Base-by-base conservation (phyloP, 331 rosid genomes). In the Malus hybrid region DNA sequence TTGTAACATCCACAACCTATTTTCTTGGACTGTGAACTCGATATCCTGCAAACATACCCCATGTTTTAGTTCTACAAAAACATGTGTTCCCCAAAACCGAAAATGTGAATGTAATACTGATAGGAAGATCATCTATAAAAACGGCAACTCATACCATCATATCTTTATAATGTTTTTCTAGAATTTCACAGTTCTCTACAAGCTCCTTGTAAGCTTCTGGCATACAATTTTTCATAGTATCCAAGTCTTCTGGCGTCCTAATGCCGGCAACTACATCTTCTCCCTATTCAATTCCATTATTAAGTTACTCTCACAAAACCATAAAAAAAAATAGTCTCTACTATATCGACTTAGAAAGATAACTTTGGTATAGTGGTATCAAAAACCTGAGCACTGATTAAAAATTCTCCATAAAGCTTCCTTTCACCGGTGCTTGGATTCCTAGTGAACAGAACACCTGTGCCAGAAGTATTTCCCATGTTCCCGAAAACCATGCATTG, bases 261-360 rank as follows among this genome's bases (percentile, higher is more conserved):
- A 95, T 92, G 68, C 99, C 99, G 1, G 99, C 97, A 83, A 95
- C 99, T 11, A 95, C 99, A 79, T 95, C 99, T 82, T 95, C 99
- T 79, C 99, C 99, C 99, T 95, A 78, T 84, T 36, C 46, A 73
- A 44, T 76, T 34, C 73, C 66, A 58, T 64, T 77, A 11, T 61
- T 82, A 56, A 79, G 76, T 48, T 57, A 61, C 55, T 63, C 67
- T 79, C 34, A 15, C 34, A 80, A 74, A 53, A 62, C 70, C 61
- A 74, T 44, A 11, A 36, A 53, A 62, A 62, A 69, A 78, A 26
- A 52, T 52, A 16, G 20, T 52, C 20, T 16, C 22, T 68, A 58
- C 39, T 70, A 39, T 42, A 48, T 62, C 11, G 20, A 5, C 63
- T 68, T 12, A 28, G 3, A 55, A 71, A 24, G 58, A 72, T 74